Evolutionary conservation across 208 protist genomes (phyloP), one percentile per base, ranked within the genome.

Genomic region (Vickermania ingenoplastis): DNA sequence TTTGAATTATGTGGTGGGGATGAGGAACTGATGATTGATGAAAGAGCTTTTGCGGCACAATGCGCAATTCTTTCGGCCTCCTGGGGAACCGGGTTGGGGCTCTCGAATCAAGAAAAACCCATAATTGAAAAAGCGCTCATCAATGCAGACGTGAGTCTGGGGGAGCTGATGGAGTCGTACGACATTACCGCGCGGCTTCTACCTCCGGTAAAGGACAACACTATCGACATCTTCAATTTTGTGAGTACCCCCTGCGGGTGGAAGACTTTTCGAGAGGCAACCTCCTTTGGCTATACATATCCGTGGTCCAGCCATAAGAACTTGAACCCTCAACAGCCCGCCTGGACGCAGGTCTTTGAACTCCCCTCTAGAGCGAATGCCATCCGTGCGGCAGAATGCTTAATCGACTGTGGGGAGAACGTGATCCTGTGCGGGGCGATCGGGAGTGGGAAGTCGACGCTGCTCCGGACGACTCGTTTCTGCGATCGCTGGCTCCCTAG

Each of bases 391-490:
- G 58, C 83, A 48, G 83, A 94, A 63, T 86, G 76, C 61, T 63
- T 94, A 41, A 56, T 89, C 31, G 71, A 83, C 60, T 89, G 82
- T 51, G 84, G 84, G 1, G 83, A 92, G 62, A 75, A 79, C 51
- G 73, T 94, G 23, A 53, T 88, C 36, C 56, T 94, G 27, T 61
- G 74, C n/a, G 88, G 76, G 17, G 57, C 31, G 2, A 21, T 59
- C 1, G 78, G 69, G 11, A 72, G 70, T 31, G 88, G 88, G 21
- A 91, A 91, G 57, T 81, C 82, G 22, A 85, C 82, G 14, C 58
- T 94, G 53, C 65, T 94, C 25, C 73, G 68, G 48, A 71, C 77
- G 7, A 77, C 85, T 57, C 68, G 61, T 7, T 59, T 62, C 25
- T 83, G 76, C 48, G 72, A 80, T 11, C 53, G 75, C 23, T 94